Conservation (phyloP, 2,329 filamentous ascomycete genomes). For the Aspergillus hiratsukae region DNA sequence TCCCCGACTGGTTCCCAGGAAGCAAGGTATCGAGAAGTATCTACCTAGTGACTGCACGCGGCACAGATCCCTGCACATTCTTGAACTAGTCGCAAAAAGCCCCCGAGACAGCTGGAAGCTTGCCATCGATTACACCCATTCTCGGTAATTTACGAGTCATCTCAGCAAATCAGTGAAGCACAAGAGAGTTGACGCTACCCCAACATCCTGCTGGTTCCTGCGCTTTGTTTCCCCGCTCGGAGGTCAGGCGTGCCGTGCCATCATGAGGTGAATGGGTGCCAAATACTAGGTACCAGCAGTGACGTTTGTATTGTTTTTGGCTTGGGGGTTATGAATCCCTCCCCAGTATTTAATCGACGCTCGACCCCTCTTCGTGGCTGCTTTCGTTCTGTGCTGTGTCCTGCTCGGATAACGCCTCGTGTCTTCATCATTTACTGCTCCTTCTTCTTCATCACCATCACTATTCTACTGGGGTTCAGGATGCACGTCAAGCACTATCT, state of each 20-base stretch:
- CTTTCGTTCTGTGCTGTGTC: slow-evolving; percentile 25
- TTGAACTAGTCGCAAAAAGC: neutral
- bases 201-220: slow-evolving; percentile 11
- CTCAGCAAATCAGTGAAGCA: slow-evolving; percentile 15
- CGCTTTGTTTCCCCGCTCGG: slow-evolving; percentile 11
- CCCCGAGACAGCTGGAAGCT: slow-evolving; percentile 6
- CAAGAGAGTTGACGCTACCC: slow-evolving; percentile 15
- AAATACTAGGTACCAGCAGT: neutral
- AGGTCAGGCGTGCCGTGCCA: slow-evolving; percentile 13
- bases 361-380: slow-evolving; percentile 19
- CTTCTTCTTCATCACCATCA: slow-evolving; percentile 28
- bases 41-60: neutral
- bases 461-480: slow-evolving; percentile 24
- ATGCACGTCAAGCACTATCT: slow-evolving; percentile 36
- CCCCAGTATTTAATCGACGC: slow-evolving; percentile 12
- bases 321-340: slow-evolving; percentile 10
- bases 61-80: neutral
- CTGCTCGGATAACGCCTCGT: slow-evolving; percentile 25
- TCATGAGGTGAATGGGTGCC: slow-evolving; percentile 13
- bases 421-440: slow-evolving; percentile 25
- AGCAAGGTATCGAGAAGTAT: neutral
- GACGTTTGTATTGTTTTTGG: slow-evolving; percentile 9
- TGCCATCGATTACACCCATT: slow-evolving; percentile 16
- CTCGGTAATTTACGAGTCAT: slow-evolving; percentile 11
- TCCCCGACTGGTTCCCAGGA: neutral